Evolutionary conservation across 2,329 filamentous ascomycete genomes (phyloP), one percentile per base, ranked within the genome.

Genomic region (Diaporthe caulivora): DNA sequence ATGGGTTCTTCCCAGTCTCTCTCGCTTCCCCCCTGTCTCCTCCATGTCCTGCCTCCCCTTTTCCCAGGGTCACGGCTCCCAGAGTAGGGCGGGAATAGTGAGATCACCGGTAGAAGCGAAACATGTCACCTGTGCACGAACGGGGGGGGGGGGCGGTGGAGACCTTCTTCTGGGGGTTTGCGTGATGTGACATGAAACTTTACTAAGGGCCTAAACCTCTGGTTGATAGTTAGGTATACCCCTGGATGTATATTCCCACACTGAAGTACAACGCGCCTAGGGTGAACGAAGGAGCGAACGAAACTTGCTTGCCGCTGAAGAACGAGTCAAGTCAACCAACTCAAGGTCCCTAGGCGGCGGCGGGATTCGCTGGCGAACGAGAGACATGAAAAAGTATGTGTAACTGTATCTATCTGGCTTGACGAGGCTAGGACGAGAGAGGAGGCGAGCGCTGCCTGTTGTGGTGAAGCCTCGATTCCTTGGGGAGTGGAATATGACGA

Each of bases 161-260:
- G n/a, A 42, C 40, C 37, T 58, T 47, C 31, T n/a, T n/a, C 31
- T 47, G 44, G 40, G 37, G 24, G 69, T n/a, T 51, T 40, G 47
- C 70, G 49, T 71, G 70, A 71, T 71, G 47, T 40, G 57, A 51
- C 57, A 26, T 71, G 70, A 71, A 71, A 71, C 70, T 65, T 64
- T 71, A 62, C 44, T 71, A 71, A 71, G 40, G 47, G 42, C n/a
- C 57, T 64, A 71, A 65, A 42, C 58, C 40, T 51, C n/a, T 51
- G n/a, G 57, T 21, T 49, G 18, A 31, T 71, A 42, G 70, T 65
- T 34, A 9, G 55, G 57, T 72, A 53, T 37, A 68, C 57, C 70
- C 72, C 74, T 57, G 72, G 40, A 53, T 67, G 47, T 62, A 29
- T 7, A 21, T 67, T 65, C 26, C 60, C 29, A 7, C 21, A 21